Conservation (phyloP, 2,329 filamentous ascomycete genomes). For the Xylaria polymorpha region DNA sequence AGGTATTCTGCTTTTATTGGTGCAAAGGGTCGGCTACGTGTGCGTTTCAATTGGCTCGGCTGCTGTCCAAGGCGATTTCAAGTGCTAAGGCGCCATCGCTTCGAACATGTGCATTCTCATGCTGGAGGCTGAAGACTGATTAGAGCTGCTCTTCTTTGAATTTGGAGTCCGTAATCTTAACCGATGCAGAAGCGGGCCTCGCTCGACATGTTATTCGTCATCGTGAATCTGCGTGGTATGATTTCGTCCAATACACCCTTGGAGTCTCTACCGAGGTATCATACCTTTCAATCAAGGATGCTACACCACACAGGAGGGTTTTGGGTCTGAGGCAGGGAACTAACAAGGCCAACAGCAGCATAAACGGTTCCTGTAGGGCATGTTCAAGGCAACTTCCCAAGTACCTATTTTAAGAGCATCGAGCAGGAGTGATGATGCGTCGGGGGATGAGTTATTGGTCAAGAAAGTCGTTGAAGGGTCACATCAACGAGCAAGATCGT, state of each 20-base stretch:
- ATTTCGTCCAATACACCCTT: not conserved
- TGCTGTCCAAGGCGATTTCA: not conserved
- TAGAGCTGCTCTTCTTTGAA: slow-evolving; percentile 9
- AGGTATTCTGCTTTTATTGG: not conserved
- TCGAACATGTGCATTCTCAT: slow-evolving; percentile 7
- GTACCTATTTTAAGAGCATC: not conserved
- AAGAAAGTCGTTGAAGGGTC: not conserved
- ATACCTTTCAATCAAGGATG: slow-evolving; percentile 7
- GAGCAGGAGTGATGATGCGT: not conserved
- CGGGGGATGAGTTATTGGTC: not conserved
- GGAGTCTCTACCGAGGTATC: slow-evolving; percentile 2
- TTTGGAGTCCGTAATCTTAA: not conserved
- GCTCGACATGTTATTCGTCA: slow-evolving; percentile 2
- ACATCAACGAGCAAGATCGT: not conserved
- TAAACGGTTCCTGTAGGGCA: not conserved
- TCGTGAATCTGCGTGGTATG: slow-evolving; percentile 11
- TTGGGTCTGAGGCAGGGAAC: slow-evolving; percentile 4
- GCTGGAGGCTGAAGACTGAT: slow-evolving; percentile 9
- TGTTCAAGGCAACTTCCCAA: not conserved
- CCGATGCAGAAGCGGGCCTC: slow-evolving; percentile 9
- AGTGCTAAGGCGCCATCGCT: slow-evolving; percentile 2
- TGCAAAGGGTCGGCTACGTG: not conserved
- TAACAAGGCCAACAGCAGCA: slow-evolving; percentile 7
- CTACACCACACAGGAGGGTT: not conserved
- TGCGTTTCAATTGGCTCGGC: not conserved